Evolutionary conservation across 768 basidiomycete species (phyloP).

Genomic region (Tephrocybe sp.): DNA sequence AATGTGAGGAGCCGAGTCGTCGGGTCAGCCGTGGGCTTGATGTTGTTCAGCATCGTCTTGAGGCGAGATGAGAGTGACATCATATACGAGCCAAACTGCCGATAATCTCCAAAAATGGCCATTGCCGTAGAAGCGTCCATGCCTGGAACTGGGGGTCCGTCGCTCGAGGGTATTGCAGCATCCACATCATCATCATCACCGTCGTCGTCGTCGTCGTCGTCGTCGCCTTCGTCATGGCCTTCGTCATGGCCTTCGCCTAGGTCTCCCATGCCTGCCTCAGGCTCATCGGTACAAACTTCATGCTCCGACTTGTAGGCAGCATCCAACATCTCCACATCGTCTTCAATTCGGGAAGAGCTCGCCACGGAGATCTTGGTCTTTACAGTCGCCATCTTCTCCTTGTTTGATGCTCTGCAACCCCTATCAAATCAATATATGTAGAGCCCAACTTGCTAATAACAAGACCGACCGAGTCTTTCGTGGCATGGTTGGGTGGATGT

Average conservation of each 20-base stretch:
- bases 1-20: slow-evolving; percentile 86
- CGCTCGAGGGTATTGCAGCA: slow-evolving; percentile 32
- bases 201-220: slow-evolving; percentile 48
- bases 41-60: slow-evolving; percentile 87
- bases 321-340: slow-evolving; percentile 78
- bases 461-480: slow-evolving; percentile 65
- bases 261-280: slow-evolving; percentile 34
- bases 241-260: slow-evolving; percentile 47
- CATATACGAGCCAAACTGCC: slow-evolving; percentile 91
- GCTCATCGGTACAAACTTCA: slow-evolving; percentile 34
- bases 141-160: slow-evolving; percentile 45
- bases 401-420: slow-evolving; percentile 41
- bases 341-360: slow-evolving; percentile 63
- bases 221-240: slow-evolving; percentile 28
- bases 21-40: slow-evolving; percentile 81
- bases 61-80: slow-evolving; percentile 83
- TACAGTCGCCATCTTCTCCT: slow-evolving; percentile 59
- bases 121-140: slow-evolving; percentile 72
- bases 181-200: slow-evolving; percentile 45
- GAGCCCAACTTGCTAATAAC: slow-evolving; percentile 5
- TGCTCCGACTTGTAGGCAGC: slow-evolving; percentile 56
- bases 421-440: slow-evolving; percentile 12
- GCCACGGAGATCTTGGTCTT: slow-evolving; percentile 62
- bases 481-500: slow-evolving; percentile 59
- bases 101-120: slow-evolving; percentile 85